Evolutionary conservation across 1,284 basidiomycete genomes (phyloP), one percentile per base, ranked within the genome.

Genomic region (Tausonia pullulans): DNA sequence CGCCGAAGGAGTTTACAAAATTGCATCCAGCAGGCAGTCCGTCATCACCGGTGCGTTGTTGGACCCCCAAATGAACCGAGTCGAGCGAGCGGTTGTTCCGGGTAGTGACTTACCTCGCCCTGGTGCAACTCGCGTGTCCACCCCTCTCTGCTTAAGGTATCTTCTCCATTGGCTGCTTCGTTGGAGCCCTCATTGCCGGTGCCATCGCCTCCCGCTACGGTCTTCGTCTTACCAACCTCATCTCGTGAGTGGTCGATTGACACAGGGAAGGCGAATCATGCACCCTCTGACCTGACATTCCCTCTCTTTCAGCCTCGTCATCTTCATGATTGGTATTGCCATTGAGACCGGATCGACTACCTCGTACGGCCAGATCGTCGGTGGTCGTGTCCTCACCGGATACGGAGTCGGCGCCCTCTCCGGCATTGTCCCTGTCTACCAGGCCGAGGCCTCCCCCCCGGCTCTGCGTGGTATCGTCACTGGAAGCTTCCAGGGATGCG

Each of bases 401-500:
- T 70, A 75, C 67, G 62, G 74, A 66, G 72, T 77, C 61, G 76
- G 76, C 53, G 73, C 73, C 61, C 76, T 75, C 7, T 75, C 73
- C 6, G 76, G 76, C 68, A 71, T 78, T 45, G 77, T 78, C 11
- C 77, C 77, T 45, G 74, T 77, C 49, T 78, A 76, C 75, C 77
- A 78, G 69, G 68, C 69, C 27, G 69, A 73, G 61, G 72, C 71
- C 64, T 70, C 71, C 27, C 72, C 73, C 50, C 69, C 71, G 44
- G 67, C 72, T 43, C 71, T 73, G n/a, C 74, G 74, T 50, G 74
- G 74, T 58, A 61, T 74, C 39, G 70, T 76, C 58, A 74, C 74
- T 16, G 73, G 71, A 58, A 74, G 73, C 66, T 80, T 78, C 76
- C 79, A 80, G 69, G 72, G 79, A 41, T 76, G 74, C 64, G 76